Evolutionary conservation across 768 basidiomycete genomes (phyloP).

Genomic region (Trametes cinnabarina): DNA sequence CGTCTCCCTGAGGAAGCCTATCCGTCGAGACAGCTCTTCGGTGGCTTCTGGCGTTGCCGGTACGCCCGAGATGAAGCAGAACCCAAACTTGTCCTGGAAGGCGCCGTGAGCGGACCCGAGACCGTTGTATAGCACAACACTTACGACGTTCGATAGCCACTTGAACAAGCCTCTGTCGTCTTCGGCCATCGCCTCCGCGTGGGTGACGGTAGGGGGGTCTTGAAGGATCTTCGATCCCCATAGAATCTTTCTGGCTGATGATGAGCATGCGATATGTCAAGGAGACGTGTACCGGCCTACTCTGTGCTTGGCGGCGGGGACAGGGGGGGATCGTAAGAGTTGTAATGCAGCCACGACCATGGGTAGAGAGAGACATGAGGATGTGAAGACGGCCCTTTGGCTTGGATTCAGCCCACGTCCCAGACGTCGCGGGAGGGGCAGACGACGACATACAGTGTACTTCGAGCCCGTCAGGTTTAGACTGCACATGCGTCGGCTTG

Average conservation of each 20-base stretch:
- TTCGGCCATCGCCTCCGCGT: constrained; percentile 67
- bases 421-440: neutral
- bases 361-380: constrained; percentile 83
- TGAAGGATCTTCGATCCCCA: constrained; percentile 81
- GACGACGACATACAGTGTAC: constrained; percentile 69
- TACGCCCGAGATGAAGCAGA: constrained; percentile 82
- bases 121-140: constrained; percentile 24
- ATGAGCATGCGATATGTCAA: neutral
- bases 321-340: constrained; percentile 77
- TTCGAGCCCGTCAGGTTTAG: constrained; percentile 61
- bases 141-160: constrained; percentile 79
- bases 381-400: constrained; percentile 52
- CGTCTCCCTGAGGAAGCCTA: constrained; percentile 89
- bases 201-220: constrained; percentile 71
- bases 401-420: neutral
- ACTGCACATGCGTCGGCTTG: constrained; percentile 55
- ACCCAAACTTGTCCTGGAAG: constrained; percentile 79
- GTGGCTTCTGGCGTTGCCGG: constrained; percentile 82
- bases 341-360: constrained; percentile 76
- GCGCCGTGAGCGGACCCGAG: neutral
- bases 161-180: constrained; percentile 68
- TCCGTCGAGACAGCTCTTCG: constrained; percentile 69
- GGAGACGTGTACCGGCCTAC: constrained; percentile 36
- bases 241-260: constrained; percentile 53
- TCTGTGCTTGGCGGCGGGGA: constrained; percentile 33